Conservation (phyloP, 1,284 basidiomycete genomes). For the Veloboletus limbatus region DNA sequence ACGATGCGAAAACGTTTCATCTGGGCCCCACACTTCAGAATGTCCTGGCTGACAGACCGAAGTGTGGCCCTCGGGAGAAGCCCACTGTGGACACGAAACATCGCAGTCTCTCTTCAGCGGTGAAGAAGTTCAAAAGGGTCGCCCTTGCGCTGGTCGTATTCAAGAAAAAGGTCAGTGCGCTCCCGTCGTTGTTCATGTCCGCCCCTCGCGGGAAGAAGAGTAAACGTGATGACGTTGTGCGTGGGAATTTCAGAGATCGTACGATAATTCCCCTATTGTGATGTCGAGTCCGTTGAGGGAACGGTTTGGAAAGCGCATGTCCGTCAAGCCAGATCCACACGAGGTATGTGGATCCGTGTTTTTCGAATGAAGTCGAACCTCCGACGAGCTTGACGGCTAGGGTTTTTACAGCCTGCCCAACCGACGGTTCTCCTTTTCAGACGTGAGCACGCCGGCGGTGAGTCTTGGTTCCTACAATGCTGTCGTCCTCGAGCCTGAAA, state of each 20-base stretch:
- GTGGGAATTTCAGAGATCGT: conserved; percentile 15
- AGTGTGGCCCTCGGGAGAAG: conserved; percentile 5
- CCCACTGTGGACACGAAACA: conserved; percentile 11
- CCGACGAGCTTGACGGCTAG: conserved; percentile 6
- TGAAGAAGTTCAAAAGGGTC: conserved; percentile 25
- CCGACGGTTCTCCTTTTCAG: conserved; percentile 30
- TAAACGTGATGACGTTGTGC: background rate
- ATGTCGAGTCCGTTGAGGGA: conserved; percentile 29
- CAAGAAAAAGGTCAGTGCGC: conserved; percentile 24
- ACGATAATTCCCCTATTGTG: conserved; percentile 26
- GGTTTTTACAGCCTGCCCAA: conserved; percentile 30
- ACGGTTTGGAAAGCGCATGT: conserved; percentile 33
- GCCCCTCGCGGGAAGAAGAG: background rate
- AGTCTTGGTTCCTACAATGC: background rate
- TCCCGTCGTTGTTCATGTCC: background rate
- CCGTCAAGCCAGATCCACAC: conserved; percentile 24
- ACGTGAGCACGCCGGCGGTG: conserved; percentile 15
- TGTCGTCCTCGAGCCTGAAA: background rate
- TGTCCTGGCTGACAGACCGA: conserved; percentile 9
- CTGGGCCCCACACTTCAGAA: conserved; percentile 15
- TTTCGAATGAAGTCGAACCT: too few relatives aligned
- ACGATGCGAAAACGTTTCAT: conserved; percentile 26
- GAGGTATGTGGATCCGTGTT: conserved; percentile 22
- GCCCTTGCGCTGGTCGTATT: conserved; percentile 20
- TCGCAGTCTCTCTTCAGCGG: conserved; percentile 15